A percentile compares a stretch with the other conserved stretches of the same genome.
Conservation (phyloP, 1,139 yeast species). For the Magnusiomyces tetraspermus region DNA sequence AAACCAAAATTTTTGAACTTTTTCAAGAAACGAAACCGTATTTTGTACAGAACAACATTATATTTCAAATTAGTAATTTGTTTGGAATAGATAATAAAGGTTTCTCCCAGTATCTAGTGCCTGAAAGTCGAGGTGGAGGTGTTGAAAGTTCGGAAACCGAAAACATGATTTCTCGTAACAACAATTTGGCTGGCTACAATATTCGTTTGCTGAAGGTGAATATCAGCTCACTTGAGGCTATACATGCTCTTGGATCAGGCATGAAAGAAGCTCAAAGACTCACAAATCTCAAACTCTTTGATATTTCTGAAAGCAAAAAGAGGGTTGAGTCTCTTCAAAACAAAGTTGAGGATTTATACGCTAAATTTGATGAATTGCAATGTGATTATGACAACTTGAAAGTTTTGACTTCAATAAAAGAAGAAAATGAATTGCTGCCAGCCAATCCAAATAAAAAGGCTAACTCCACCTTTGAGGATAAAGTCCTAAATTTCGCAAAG, state of each 20-base stretch:
- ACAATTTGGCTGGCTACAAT: slow-evolving; percentile 59
- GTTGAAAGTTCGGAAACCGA: slow-evolving; percentile 62
- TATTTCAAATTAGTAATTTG: slow-evolving; percentile 42
- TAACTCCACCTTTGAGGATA: too few species aligned
- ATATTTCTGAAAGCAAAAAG: slow-evolving; percentile 63
- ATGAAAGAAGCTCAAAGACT: slow-evolving; percentile 48
- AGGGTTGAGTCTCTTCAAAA: slow-evolving; percentile 62
- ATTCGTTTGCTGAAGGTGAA: slow-evolving; percentile 66
- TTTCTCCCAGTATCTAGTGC: slow-evolving; percentile 41
- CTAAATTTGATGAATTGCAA: slow-evolving; percentile 44
- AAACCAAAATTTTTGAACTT: slow-evolving; percentile 57
- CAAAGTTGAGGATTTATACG: slow-evolving; percentile 44
- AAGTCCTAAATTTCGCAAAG: too few species aligned
- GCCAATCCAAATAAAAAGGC: neutral
- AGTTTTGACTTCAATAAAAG: slow-evolving; percentile 30
- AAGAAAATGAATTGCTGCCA: neutral
- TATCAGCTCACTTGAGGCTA: slow-evolving; percentile 54
- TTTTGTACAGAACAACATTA: slow-evolving; percentile 52
- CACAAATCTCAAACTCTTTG: slow-evolving; percentile 45
- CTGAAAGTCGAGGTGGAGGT: slow-evolving; percentile 23
- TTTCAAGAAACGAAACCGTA: slow-evolving; percentile 72
- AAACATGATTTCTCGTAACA: slow-evolving; percentile 55
- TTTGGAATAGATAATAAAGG: slow-evolving; percentile 48
- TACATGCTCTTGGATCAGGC: slow-evolving; percentile 59
- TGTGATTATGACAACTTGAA: slow-evolving; percentile 63